Evolutionary conservation across 495 filamentous ascomycete genomes (phyloP).

Genomic region (Copromyces sp.): DNA sequence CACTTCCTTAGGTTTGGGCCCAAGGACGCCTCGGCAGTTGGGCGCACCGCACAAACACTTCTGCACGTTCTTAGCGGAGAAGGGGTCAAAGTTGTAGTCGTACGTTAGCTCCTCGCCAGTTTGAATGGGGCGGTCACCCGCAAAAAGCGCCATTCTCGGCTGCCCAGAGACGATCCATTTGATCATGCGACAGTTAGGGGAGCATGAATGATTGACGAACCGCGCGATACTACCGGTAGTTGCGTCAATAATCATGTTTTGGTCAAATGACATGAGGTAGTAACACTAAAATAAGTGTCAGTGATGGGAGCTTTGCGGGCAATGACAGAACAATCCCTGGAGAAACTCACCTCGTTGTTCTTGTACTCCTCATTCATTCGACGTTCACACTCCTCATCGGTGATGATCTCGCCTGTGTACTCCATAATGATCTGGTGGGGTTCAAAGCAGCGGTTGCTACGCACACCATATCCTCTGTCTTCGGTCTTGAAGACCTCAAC

Average conservation of each 20-base stretch:
- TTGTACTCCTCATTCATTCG: constrained; percentile 90
- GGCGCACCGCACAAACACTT: constrained; percentile 69
- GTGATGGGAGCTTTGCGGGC: constrained; percentile 13
- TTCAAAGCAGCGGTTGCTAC: constrained; percentile 77
- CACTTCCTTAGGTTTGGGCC: constrained; percentile 56
- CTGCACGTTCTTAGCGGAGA: constrained; percentile 72
- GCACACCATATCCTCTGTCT: constrained; percentile 84
- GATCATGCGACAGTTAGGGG: constrained; percentile 94
- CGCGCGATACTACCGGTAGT: constrained; percentile 91
- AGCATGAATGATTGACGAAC: constrained; percentile 96
- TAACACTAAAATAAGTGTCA: constrained; percentile 55
- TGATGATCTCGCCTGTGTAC: constrained; percentile 95
- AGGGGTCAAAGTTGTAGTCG: constrained; percentile 97
- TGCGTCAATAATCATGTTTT: constrained; percentile 98
- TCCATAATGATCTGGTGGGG: constrained; percentile 95
- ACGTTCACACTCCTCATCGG: constrained; percentile 80
- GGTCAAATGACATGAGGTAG: constrained; percentile 95
- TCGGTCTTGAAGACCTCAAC: constrained; percentile 88
- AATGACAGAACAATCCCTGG: background rate
- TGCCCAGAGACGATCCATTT: constrained; percentile 95
- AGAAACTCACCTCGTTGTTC: constrained; percentile 64
- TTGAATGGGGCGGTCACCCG: constrained; percentile 77
- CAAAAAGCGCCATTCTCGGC: constrained; percentile 95
- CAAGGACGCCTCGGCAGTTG: constrained; percentile 69
- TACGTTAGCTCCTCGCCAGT: constrained; percentile 97